Conservation (phyloP, 2,329 filamentous ascomycete genomes). For the Apiospora aurea region DNA sequence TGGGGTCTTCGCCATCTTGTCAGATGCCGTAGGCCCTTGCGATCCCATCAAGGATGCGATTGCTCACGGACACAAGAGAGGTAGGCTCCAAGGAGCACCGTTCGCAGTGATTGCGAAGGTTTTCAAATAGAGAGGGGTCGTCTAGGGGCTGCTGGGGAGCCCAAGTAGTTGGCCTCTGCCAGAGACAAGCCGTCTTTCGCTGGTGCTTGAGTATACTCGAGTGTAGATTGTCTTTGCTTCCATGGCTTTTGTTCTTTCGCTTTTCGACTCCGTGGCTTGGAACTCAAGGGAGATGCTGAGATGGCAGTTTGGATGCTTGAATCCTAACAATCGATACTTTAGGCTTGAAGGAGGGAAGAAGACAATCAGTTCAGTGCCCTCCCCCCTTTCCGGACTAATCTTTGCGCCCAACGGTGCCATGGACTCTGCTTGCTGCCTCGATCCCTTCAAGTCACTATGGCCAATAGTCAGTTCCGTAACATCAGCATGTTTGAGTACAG, state of each 20-base stretch:
- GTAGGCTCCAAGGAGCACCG: not conserved
- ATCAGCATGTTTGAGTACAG: too few species aligned
- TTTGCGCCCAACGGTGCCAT: not conserved
- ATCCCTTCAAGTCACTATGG: too few species aligned
- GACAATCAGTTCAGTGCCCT: not conserved
- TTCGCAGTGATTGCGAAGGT: conserved; percentile 1
- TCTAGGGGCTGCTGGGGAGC: too few species aligned
- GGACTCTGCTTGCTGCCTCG: too few species aligned
- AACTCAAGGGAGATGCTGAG: not conserved
- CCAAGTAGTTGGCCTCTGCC: not conserved
- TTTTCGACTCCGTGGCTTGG: not conserved
- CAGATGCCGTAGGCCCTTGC: not conserved
- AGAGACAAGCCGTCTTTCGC: not conserved
- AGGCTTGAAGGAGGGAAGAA: not conserved
- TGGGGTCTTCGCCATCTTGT: not conserved
- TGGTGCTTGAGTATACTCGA: not conserved
- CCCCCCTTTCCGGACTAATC: not conserved
- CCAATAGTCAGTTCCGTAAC: too few species aligned
- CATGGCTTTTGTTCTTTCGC: not conserved
- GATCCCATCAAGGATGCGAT: not conserved
- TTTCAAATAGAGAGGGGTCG: not conserved
- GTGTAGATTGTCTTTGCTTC: not conserved
- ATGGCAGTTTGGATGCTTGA: not conserved
- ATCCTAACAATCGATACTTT: not conserved
- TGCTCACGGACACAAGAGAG: not conserved